Evolutionary conservation across 1,139 yeast species (phyloP), one percentile per base, ranked within the genome.

Genomic region (Dujonia santamariae): DNA sequence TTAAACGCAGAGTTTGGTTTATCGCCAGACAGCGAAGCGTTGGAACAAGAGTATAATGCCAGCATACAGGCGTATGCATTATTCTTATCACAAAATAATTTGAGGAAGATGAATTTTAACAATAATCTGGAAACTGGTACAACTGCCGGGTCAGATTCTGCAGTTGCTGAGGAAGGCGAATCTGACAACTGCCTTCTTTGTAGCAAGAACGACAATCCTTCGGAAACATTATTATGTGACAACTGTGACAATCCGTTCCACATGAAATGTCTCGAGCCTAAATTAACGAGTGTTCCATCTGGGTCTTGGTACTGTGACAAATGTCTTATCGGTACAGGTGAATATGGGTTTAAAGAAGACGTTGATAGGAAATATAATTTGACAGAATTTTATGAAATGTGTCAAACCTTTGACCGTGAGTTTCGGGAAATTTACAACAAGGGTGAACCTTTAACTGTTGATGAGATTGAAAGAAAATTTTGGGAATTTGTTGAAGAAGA

Each of bases 321-420:
- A 41, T 90, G 97, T 54, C 63, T 90, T 12, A 69, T 85, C 5
- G 96, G 96, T 1, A 84, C 90, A 2, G 94, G 95, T 1, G 92
- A 82, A 46, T 90, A 87, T 52, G 96, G 95, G 0, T 90, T 90
- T 55, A 90, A 84, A 46, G 95, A 85, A 43, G 79, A 83, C 15
- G 53, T 51, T 1, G 65, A 72, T 4, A 67, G 74, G 28, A 68
- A 71, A 38, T 86, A 84, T 50, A 67, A 82, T 0, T 59, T 66
- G 39, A 67, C 48, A n/a, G 80, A 83, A 39, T 90, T 88, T 54
- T 71, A 72, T 40, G 57, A 70, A 9, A 63, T 75, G 44, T 84
- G 90, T 42, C 58, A 63, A 21, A 65, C 70, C 15, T 84, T 84
- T 52, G 60, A 60, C 5, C 40, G 50, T 2, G 58, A 62, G 26